Evolutionary conservation across 2,329 filamentous ascomycete species (phyloP), one percentile per base, ranked within the genome.

Genomic region (Septoria linicola): DNA sequence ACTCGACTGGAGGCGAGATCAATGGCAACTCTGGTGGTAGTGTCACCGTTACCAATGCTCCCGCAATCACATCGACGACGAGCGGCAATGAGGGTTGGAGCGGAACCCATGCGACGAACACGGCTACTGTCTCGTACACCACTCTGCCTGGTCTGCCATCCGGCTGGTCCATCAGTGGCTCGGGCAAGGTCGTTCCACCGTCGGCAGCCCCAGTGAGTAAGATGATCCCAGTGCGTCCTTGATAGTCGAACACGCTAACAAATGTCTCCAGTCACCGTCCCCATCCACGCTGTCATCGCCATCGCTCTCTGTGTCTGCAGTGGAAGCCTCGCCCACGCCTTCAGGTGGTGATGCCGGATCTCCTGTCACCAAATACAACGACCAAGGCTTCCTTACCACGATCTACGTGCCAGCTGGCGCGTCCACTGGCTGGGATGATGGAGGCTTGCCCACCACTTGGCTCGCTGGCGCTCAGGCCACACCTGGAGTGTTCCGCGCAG

Each of bases 131-230:
- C 51, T 72, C 71, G 4, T 72, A 71, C 59, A 72, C 71, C 49
- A 73, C 71, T 54, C 74, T 76, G 54, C 74, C 74, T 39, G 79
- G 80, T 57, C 81, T 95, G 53, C 89, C 91, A 34, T 81, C 78
- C 63, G 89, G 88, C 53, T 96, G 89, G 89, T 80, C 84, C 55
- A 88, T 93, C 51, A 88, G 84, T 43, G 77, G 83, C 55, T 80
- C 83, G 61, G 88, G 89, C 67, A 92, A 91, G 75, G 83, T 93
- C 63, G 78, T 89, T 65, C 87, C 87, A 66, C 80, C 83, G 60
- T 81, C 79, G 71, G 81, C 82, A 73, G 82, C 81, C 65, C 77
- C 79, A 75, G 80, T 83, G 75, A 81, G 81, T 84, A 81, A 80
- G 82, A 56, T 57, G 55, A 41, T 51, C 53, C 57, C 53, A 54